phyloP scores from a whole-genome alignment of 2,329 filamentous ascomycete genomes.

The Aspergillus puulaauensis region DNA sequence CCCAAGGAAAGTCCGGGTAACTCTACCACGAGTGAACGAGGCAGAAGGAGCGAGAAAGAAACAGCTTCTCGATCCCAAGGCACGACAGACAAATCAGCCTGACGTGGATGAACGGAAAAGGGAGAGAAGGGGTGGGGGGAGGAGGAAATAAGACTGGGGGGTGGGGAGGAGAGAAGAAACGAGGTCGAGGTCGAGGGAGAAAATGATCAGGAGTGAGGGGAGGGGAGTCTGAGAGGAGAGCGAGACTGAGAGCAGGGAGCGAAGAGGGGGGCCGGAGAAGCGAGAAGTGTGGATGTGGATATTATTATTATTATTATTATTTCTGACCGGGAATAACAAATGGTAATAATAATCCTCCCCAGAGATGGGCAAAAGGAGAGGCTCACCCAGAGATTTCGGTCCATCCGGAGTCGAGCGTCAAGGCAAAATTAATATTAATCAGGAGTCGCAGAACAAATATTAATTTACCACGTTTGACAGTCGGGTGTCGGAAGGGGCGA shows the following conservation, averaged over 20 bases:
- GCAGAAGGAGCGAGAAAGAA: constrained; percentile 21
- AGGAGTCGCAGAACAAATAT: neutral
- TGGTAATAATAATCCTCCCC: constrained; percentile 13
- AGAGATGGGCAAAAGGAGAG: constrained; percentile 4
- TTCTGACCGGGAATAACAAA: constrained; percentile 21
- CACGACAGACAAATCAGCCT: constrained; percentile 23
- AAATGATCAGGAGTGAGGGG: constrained; percentile 5
- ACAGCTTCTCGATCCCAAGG: constrained; percentile 22
- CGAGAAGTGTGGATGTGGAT: constrained; percentile 19
- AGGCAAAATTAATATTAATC: neutral
- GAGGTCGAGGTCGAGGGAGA: constrained; percentile 3
- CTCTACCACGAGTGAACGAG: constrained; percentile 39
- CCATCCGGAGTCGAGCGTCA: neutral
- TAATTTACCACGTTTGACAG: neutral
- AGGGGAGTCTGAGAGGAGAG: constrained; percentile 6
- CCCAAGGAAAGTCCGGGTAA: constrained; percentile 19
- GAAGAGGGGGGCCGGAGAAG: constrained; percentile 13
- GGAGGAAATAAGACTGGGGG: constrained; percentile 26
- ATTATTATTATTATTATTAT: constrained; percentile 19
- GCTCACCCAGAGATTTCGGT: constrained; percentile 3
- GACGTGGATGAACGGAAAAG: constrained; percentile 20
- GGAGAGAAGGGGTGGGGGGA: constrained; percentile 23
- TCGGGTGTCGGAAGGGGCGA: neutral
- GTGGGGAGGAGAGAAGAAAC: constrained; percentile 3
- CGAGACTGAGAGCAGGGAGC: constrained; percentile 11